Percentiles rank a stretch among this genome's conserved stretches.
These are phyloP conservation scores for Quercus dentata DNA, from an alignment of 306 rosid species.

Conservation along the genomic window DNA sequence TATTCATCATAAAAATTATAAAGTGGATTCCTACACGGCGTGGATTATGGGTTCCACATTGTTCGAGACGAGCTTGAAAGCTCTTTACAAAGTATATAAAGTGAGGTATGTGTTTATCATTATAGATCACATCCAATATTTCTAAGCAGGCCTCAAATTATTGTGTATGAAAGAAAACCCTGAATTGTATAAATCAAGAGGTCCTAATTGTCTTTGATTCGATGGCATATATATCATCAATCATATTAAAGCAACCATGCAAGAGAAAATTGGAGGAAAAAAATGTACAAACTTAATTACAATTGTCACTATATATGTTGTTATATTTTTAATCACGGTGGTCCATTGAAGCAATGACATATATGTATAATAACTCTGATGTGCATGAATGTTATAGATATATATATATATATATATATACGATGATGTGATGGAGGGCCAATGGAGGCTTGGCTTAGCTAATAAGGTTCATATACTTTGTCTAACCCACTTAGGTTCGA, in stretches of 20 bases:
- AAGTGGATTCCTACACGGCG: constrained; percentile 25
- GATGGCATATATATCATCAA: constrained; percentile 17
- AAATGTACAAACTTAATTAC: constrained; percentile 23
- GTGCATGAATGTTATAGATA: constrained; percentile 8
- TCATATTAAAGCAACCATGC: constrained; percentile 33
- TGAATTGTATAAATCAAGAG: constrained; percentile 30
- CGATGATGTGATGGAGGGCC: constrained; percentile 21
- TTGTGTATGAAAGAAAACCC: background rate
- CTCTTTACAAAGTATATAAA: constrained; percentile 25
- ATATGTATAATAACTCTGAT: background rate
- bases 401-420: constrained; percentile 36
- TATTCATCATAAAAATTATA: constrained; percentile 1
- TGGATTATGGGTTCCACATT: constrained; percentile 44
- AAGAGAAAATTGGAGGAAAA: constrained; percentile 30
- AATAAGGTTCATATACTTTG: no score
- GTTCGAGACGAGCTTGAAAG: constrained; percentile 22
- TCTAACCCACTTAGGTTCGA: no score
- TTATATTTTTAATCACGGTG: constrained; percentile 31
- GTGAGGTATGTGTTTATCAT: background rate
- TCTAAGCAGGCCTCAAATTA: constrained; percentile 3
- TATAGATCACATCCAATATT: background rate
- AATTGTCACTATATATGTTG: constrained; percentile 30
- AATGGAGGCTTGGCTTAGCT: no score
- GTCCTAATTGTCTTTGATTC: constrained; percentile 36
- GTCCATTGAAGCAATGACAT: constrained; percentile 36